Percentiles rank a stretch among this genome's conserved stretches.
phyloP scores from a whole-genome alignment of 2,329 filamentous ascomycete genomes.

The Lachnellula arida region DNA sequence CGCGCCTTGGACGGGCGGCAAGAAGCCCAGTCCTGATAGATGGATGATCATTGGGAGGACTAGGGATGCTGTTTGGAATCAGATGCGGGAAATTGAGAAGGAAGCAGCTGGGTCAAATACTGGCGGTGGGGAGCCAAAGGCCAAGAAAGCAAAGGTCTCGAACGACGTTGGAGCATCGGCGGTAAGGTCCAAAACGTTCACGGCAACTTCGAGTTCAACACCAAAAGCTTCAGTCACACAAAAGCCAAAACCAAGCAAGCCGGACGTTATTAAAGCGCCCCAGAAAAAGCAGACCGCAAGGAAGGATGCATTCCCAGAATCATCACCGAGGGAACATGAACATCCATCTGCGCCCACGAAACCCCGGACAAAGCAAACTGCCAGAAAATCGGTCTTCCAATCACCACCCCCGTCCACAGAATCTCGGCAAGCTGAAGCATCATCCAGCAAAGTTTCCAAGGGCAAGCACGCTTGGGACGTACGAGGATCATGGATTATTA shows the following conservation, averaged over 20 bases:
- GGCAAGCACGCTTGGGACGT: constrained; percentile 10
- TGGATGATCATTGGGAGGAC: constrained; percentile 16
- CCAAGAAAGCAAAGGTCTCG: background rate
- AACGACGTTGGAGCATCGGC: no score
- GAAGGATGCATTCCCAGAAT: background rate
- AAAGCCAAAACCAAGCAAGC: no score
- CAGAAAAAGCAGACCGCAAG: background rate
- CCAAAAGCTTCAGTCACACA: no score
- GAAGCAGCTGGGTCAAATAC: constrained; percentile 3
- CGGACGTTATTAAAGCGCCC: background rate
- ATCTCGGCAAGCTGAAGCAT: no score
- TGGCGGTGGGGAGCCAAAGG: background rate
- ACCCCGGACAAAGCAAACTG: constrained; percentile 5
- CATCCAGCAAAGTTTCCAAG: background rate
- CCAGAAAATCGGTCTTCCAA: constrained; percentile 2
- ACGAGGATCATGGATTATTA: constrained; percentile 11
- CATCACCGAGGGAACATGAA: background rate
- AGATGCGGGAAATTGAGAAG: constrained; percentile 16
- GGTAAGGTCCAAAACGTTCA: no score
- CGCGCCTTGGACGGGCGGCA: constrained; percentile 10
- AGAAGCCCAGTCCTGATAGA: constrained; percentile 11
- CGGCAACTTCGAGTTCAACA: no score
- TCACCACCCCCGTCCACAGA: no score
- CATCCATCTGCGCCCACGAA: background rate
- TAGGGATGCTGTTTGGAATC: constrained; percentile 16